Conservation (phyloP, 176 grass and related monocot genomes). For the Cocos nucifera region DNA sequence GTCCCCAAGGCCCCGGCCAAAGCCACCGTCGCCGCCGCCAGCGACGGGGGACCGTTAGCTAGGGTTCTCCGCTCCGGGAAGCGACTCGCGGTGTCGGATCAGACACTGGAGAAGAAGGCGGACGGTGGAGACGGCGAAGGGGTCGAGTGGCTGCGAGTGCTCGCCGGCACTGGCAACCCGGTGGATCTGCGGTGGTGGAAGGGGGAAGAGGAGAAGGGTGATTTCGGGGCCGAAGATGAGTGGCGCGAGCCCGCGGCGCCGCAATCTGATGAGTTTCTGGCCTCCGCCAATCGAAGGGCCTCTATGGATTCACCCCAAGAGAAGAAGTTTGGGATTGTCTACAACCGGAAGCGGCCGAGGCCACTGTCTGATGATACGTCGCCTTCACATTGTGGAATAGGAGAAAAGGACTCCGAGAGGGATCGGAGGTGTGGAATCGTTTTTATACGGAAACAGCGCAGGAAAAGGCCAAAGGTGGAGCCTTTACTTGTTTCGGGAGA, state of each 20-base stretch:
- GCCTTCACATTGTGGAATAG: neutral
- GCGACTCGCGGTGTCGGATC: conserved; percentile 34
- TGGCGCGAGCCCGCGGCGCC: neutral
- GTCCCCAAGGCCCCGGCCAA: conserved; percentile 37
- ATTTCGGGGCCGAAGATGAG: neutral
- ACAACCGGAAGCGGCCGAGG: conserved; percentile 47
- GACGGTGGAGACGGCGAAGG: conserved; percentile 14
- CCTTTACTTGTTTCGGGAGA: neutral
- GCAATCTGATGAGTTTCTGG: neutral
- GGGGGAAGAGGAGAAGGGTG: too few species aligned
- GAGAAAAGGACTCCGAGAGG: conserved; percentile 1
- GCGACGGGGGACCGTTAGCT: neutral
- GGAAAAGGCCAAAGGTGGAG: conserved; percentile 27
- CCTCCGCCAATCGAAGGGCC: too few species aligned
- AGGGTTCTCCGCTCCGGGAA: conserved; percentile 45
- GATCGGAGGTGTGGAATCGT: conserved; percentile 49
- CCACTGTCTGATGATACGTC: neutral
- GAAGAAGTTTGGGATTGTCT: conserved; percentile 54
- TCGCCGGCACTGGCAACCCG: neutral
- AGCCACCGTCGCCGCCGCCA: neutral
- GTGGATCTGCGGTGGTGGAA: too few species aligned
- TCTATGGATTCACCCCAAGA: conserved; percentile 4
- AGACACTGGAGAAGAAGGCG: conserved; percentile 3
- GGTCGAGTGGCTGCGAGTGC: neutral
- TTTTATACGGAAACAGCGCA: conserved; percentile 36